Conservation (phyloP, 2,329 filamentous ascomycete species). For the Bisporella sp. region DNA sequence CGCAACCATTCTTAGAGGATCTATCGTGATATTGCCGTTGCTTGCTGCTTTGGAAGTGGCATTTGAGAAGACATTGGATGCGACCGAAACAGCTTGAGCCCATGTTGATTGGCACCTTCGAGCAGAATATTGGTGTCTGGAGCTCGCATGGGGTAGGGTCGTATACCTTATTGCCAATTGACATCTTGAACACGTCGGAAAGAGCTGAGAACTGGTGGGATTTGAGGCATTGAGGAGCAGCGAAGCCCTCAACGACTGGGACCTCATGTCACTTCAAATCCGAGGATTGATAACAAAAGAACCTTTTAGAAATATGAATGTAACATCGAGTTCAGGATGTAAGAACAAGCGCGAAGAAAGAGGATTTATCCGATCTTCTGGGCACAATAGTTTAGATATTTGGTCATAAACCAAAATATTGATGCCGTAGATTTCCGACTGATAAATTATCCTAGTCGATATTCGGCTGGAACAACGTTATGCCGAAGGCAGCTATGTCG, state of each 20-base stretch:
- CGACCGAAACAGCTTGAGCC: slow-evolving; percentile 66
- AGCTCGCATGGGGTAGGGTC: slow-evolving; percentile 7
- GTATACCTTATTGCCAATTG: slow-evolving; percentile 19
- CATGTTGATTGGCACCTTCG: slow-evolving; percentile 57
- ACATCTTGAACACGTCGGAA: slow-evolving; percentile 35
- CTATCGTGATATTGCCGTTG: slow-evolving; percentile 65
- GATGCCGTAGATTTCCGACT: no score
- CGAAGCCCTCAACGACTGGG: slow-evolving; percentile 43
- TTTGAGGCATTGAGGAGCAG: slow-evolving; percentile 34
- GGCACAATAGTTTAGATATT: no score
- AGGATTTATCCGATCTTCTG: no score
- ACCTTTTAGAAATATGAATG: slow-evolving; percentile 1
- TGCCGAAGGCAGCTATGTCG: no score
- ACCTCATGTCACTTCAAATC: slow-evolving; percentile 38
- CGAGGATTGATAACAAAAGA: slow-evolving; percentile 6
- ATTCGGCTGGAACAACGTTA: no score
- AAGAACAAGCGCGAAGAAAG: no score
- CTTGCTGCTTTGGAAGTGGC: slow-evolving; percentile 50
- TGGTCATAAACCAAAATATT: no score
- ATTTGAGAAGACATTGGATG: slow-evolving; percentile 64
- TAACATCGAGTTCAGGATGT: no score
- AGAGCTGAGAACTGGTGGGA: slow-evolving; percentile 28
- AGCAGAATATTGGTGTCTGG: slow-evolving; percentile 28
- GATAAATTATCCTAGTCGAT: no score
- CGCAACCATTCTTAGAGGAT: slow-evolving; percentile 82